Base-by-base conservation (phyloP, 331 rosid genomes). In the Malus hybrid region DNA sequence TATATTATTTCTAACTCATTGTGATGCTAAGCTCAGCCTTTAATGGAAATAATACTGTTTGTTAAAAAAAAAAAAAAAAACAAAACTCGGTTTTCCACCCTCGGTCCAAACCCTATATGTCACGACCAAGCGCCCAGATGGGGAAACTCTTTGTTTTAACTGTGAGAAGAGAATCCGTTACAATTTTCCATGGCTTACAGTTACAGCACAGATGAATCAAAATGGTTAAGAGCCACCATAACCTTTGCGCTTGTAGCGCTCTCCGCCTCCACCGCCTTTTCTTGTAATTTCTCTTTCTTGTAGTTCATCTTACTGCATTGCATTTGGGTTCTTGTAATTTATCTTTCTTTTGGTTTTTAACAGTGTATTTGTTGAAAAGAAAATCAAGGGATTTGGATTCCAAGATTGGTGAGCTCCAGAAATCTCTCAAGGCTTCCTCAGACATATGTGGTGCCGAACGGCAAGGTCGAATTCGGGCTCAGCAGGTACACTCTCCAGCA, bases 391-490 rank as follows among this genome's bases (percentile, higher is more conserved):
- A 34, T 83, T 75, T 94, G 80, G 87, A 81, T 52, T 82, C 89
- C 78, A 85, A 89, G 83, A 50, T 91, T 22, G 77, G 39, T 14
- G 88, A 87, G 69, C 86, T 94, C 24, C 89, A 91, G 81, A 76
- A 75, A 20, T 87, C 95, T 68, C 93, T 94, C 84, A 81, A 87
- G 33, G 78, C 86, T 52, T 86, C 81, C 63, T 34, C 67, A 8
- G 83, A 86, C 3, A 86, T 87, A 65, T 88, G 93, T 79, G 74
- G 80, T 46, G 86, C 97, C 29, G 99, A 94, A 76, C 87, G 99
- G 50, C 89, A 90, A 82, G 99, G 97, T 66, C 96, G 99, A 74
- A 90, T 94, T 78, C 91, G 90, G 77, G 95, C 96, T 68, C 99
- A 94, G 80, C 93, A 91, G 97, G 97, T 90, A 56, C 46, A 44